Percentiles rank a stretch among this genome's conserved stretches.
Conservation (phyloP, 2,329 filamentous ascomycete genomes). For the Sclerotinia glacialis region DNA sequence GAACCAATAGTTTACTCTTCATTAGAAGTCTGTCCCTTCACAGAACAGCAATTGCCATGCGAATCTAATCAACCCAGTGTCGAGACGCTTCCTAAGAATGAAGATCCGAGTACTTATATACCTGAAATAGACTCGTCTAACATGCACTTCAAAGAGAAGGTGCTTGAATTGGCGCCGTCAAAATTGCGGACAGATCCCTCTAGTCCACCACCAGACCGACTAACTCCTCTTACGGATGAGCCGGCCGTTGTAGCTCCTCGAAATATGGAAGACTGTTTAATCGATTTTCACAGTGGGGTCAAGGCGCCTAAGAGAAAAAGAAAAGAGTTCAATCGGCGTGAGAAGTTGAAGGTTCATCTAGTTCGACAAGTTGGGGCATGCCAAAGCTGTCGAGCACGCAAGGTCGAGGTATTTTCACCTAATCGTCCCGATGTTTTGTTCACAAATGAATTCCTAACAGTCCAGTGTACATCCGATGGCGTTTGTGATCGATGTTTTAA, state of each 20-base stretch:
- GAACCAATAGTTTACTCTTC: not conserved
- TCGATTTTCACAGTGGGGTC: slow-evolving; percentile 13
- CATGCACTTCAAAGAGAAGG: not conserved
- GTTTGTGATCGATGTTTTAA: slow-evolving; percentile 26
- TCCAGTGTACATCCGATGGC: slow-evolving; percentile 25
- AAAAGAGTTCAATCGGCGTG: slow-evolving; percentile 23
- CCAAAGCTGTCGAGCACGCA: slow-evolving; percentile 25
- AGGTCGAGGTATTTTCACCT: slow-evolving; percentile 23
- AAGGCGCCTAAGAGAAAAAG: slow-evolving; percentile 22
- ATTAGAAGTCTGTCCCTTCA: not conserved
- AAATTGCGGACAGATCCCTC: not conserved
- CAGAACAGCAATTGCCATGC: not conserved
- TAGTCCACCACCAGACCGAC: not conserved
- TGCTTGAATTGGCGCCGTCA: not conserved
- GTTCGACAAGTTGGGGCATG: slow-evolving; percentile 28
- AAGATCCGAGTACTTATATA: not conserved
- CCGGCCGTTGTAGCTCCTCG: not conserved
- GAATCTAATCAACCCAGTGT: not conserved
- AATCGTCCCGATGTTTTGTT: not conserved
- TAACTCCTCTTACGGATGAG: not conserved
- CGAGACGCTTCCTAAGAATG: not conserved
- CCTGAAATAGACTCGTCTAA: not conserved
- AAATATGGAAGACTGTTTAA: slow-evolving; percentile 16
- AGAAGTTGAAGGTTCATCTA: slow-evolving; percentile 25
- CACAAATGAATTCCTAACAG: not conserved